Evolutionary conservation across 2,329 filamentous ascomycete species (phyloP).

Genomic region (Aulographum hederae): DNA sequence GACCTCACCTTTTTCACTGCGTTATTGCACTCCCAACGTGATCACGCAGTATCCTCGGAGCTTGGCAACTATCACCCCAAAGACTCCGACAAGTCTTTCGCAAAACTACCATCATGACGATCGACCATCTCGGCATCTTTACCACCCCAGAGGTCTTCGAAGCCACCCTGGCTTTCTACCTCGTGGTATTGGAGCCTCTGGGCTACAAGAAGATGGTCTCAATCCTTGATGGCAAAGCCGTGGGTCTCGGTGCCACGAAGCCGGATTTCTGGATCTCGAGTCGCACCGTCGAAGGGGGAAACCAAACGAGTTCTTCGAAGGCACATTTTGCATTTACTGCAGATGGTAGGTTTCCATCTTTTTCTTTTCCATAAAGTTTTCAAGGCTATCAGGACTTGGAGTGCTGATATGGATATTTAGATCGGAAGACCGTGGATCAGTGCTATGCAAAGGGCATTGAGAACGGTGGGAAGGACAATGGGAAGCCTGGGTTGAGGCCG

Average conservation of each 20-base stretch:
- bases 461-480: slow-evolving; percentile 11
- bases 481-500: slow-evolving; percentile 10
- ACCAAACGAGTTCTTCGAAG: no score
- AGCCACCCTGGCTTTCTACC: slow-evolving; percentile 10
- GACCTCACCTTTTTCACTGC: no score
- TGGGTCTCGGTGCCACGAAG: slow-evolving; percentile 6
- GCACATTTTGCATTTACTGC: slow-evolving; percentile 11
- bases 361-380: not conserved
- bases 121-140: slow-evolving; percentile 10
- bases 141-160: slow-evolving; percentile 9
- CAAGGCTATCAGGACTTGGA: not conserved
- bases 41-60: no score
- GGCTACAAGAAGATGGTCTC: slow-evolving; percentile 11
- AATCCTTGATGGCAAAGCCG: slow-evolving; percentile 7
- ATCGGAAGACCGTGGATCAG: slow-evolving; percentile 7
- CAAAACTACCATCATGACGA: not conserved
- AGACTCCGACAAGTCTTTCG: no score
- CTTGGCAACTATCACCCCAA: no score
- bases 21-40: no score
- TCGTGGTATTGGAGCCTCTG: slow-evolving; percentile 11
- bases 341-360: slow-evolving; percentile 5
- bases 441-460: slow-evolving; percentile 11
- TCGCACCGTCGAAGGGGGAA: slow-evolving; percentile 4
- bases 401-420: not conserved
- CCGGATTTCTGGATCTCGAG: slow-evolving; percentile 9